These are phyloP conservation scores for Coemansia sp. DNA, from an alignment of 371 early-diverging fungal species.

Conservation along the genomic window DNA sequence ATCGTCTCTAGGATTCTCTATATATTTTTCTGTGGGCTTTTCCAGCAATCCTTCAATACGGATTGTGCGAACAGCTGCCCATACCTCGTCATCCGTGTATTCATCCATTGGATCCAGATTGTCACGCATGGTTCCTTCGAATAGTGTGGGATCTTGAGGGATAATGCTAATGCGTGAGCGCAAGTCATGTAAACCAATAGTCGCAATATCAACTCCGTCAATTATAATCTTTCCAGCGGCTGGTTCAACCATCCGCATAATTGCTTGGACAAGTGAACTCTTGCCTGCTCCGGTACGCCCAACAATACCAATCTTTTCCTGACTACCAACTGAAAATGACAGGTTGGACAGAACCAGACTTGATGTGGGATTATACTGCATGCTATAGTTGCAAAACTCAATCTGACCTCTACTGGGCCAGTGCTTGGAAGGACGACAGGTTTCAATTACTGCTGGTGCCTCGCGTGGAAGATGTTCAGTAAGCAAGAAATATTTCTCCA, in stretches of 20 bases:
- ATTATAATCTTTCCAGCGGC: slow-evolving; percentile 65
- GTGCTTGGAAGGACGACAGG: background rate
- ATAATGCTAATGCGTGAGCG: slow-evolving; percentile 74
- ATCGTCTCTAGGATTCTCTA: slow-evolving; percentile 15
- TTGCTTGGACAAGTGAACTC: slow-evolving; percentile 63
- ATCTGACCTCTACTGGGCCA: background rate
- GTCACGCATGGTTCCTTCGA: slow-evolving; percentile 70
- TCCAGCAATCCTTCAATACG: slow-evolving; percentile 51
- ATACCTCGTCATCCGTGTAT: slow-evolving; percentile 75
- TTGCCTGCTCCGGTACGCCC: slow-evolving; percentile 81
- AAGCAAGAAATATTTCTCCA: background rate
- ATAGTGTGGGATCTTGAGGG: slow-evolving; percentile 77
- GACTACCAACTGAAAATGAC: slow-evolving; percentile 58
- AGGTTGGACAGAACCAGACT: slow-evolving; percentile 56
- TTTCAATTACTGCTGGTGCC: background rate
- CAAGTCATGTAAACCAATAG: slow-evolving; percentile 70
- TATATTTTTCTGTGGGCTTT: slow-evolving; percentile 21
- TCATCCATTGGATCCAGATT: slow-evolving; percentile 83
- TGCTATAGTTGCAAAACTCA: background rate
- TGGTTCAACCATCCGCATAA: slow-evolving; percentile 80
- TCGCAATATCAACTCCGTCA: slow-evolving; percentile 34
- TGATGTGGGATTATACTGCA: background rate
- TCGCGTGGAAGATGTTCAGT: background rate
- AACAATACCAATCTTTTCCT: slow-evolving; percentile 72
- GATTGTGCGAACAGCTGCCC: slow-evolving; percentile 75